These are phyloP conservation scores for Macrophomina phaseolina DNA, from an alignment of 2,329 filamentous ascomycete genomes.

Conservation along the genomic window DNA sequence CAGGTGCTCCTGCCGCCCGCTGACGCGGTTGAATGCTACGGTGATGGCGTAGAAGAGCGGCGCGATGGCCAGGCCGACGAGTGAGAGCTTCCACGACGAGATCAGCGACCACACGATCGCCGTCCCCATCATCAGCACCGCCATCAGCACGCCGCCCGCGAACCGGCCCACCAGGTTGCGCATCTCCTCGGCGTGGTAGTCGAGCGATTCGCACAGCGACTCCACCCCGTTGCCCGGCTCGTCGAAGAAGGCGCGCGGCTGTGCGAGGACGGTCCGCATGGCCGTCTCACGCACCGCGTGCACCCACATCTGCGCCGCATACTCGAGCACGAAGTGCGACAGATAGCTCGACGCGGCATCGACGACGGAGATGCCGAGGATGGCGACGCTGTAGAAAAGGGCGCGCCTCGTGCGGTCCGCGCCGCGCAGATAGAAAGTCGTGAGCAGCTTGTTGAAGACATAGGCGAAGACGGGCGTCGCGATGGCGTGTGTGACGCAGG, in stretches of 20 bases:
- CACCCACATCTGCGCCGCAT: constrained; percentile 76
- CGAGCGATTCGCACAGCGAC: constrained; percentile 72
- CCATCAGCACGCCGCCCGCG: constrained; percentile 70
- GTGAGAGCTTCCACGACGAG: constrained; percentile 79
- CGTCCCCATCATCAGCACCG: constrained; percentile 69
- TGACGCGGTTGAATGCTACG: constrained; percentile 68
- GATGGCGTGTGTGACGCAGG: constrained; percentile 68
- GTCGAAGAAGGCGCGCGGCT: constrained; percentile 82
- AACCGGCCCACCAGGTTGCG: constrained; percentile 81
- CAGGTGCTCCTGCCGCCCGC: constrained; percentile 72
- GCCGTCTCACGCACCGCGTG: constrained; percentile 72
- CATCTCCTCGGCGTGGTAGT: constrained; percentile 86
- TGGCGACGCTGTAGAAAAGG: constrained; percentile 70
- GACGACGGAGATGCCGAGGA: constrained; percentile 69
- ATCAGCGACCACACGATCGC: constrained; percentile 75
- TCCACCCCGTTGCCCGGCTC: constrained; percentile 67
- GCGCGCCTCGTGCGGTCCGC: constrained; percentile 55
- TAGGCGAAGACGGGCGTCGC: constrained; percentile 78
- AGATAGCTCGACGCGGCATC: constrained; percentile 71
- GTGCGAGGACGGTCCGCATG: constrained; percentile 71
- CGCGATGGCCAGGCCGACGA: constrained; percentile 73
- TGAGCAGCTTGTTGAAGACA: constrained; percentile 73
- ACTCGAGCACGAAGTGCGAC: constrained; percentile 74
- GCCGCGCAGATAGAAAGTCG: constrained; percentile 66
- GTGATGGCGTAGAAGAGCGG: constrained; percentile 72